phyloP scores from a whole-genome alignment of 2,329 filamentous ascomycete species.

The Colletotrichum kahawae region DNA sequence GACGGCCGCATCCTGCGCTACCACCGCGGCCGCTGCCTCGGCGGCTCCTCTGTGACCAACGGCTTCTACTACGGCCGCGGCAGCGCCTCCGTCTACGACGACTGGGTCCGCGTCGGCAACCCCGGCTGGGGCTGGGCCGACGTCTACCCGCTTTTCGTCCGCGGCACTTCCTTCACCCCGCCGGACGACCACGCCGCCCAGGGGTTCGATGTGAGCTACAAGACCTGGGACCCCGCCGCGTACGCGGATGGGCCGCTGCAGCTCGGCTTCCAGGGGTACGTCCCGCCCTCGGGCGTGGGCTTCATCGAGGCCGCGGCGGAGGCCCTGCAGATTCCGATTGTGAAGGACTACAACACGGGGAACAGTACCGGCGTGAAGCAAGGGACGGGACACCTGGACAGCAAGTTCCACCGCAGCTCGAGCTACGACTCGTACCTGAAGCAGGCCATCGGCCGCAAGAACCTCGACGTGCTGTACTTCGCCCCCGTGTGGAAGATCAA shows the following conservation, averaged over 20 bases:
- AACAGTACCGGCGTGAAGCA: conserved; percentile 32
- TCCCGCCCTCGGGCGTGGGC: conserved; percentile 30
- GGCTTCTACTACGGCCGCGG: conserved; percentile 36
- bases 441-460: conserved; percentile 22
- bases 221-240: conserved; percentile 29
- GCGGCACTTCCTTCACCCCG: conserved; percentile 29
- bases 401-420: conserved; percentile 27
- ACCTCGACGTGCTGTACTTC: conserved; percentile 29
- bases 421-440: conserved; percentile 29
- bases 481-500: conserved; percentile 26
- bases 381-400: conserved; percentile 28
- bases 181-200: conserved; percentile 22
- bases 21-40: conserved; percentile 32
- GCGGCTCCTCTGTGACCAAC: conserved; percentile 36
- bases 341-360: conserved; percentile 29
- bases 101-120: conserved; percentile 35
- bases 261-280: conserved; percentile 30
- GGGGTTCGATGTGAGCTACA: conserved; percentile 29
- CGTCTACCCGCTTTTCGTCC: conserved; percentile 27
- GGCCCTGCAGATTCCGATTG: conserved; percentile 26
- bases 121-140: conserved; percentile 35
- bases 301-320: conserved; percentile 29
- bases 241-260: conserved; percentile 30
- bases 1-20: conserved; percentile 35
- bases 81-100: conserved; percentile 32